Conservation (phyloP, 371 early-diverging fungal species). For the Umbelopsis sp. region DNA sequence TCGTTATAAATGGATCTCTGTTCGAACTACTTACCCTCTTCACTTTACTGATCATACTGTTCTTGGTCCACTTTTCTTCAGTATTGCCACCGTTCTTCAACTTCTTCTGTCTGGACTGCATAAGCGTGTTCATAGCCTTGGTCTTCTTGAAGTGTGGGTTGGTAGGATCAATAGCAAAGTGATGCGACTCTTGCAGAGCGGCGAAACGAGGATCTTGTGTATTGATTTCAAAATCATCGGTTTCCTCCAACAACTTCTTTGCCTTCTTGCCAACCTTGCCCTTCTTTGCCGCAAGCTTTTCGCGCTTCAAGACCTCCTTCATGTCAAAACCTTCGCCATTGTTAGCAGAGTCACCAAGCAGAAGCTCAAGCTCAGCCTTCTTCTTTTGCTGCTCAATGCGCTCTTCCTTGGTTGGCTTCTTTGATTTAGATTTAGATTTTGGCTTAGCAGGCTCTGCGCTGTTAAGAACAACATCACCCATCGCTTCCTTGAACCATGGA, state of each 20-base stretch:
- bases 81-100: constrained; percentile 29
- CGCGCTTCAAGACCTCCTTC: constrained; percentile 86
- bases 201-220: constrained; percentile 86
- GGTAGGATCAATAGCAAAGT: constrained; percentile 95
- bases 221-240: constrained; percentile 86
- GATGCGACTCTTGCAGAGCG: constrained; percentile 79
- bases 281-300: constrained; percentile 84
- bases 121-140: constrained; percentile 81
- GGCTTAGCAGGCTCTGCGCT: constrained; percentile 35
- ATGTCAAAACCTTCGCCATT: constrained; percentile 77
- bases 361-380: constrained; percentile 85
- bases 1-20: not conserved
- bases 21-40: not conserved
- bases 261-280: constrained; percentile 55
- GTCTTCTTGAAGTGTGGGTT: constrained; percentile 96
- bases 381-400: constrained; percentile 59
- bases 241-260: constrained; percentile 54
- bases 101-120: constrained; percentile 73
- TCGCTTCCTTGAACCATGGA: constrained; percentile 71
- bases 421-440: constrained; percentile 21
- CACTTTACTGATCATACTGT: constrained; percentile 18
- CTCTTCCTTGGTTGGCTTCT: constrained; percentile 63
- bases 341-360: constrained; percentile 68
- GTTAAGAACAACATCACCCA: constrained; percentile 46
- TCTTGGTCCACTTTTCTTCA: constrained; percentile 45